These are phyloP conservation scores for Fragaria ananassa DNA, from an alignment of 306 rosid species.

Conservation along the genomic window DNA sequence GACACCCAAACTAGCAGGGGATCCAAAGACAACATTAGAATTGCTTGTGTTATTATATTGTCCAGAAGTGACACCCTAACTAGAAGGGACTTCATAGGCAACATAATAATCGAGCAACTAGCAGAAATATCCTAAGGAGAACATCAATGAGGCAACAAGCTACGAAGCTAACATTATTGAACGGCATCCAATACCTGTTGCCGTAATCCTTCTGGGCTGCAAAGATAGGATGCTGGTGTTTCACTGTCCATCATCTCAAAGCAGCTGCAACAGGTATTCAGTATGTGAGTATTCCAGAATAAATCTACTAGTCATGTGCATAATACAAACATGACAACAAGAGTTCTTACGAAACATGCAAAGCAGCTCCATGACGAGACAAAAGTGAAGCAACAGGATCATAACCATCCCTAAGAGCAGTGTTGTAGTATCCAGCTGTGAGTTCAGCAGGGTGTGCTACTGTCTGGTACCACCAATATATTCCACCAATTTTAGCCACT, in stretches of 20 bases:
- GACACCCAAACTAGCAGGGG: not conserved
- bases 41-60: not conserved
- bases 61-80: not conserved
- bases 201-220: conserved; percentile 40
- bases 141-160: not conserved
- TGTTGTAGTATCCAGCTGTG: conserved; percentile 41
- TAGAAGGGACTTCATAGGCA: not conserved
- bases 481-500: conserved; percentile 41
- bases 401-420: conserved; percentile 33
- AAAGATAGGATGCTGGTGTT: conserved; percentile 16
- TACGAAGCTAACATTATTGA: not conserved
- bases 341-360: conserved; percentile 34
- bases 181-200: conserved; percentile 24
- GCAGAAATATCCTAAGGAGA: not conserved
- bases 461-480: conserved; percentile 37
- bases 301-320: conserved; percentile 1
- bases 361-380: conserved; percentile 40
- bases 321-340: not conserved
- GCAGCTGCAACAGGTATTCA: conserved; percentile 27
- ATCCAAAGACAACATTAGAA: not conserved
- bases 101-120: not conserved
- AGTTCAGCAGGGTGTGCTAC: conserved; percentile 38
- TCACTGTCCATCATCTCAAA: conserved; percentile 36
- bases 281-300: conserved; percentile 9
- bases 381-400: conserved; percentile 31